phyloP scores from a whole-genome alignment of 495 filamentous ascomycete genomes.

The Penicillium subrubescens region DNA sequence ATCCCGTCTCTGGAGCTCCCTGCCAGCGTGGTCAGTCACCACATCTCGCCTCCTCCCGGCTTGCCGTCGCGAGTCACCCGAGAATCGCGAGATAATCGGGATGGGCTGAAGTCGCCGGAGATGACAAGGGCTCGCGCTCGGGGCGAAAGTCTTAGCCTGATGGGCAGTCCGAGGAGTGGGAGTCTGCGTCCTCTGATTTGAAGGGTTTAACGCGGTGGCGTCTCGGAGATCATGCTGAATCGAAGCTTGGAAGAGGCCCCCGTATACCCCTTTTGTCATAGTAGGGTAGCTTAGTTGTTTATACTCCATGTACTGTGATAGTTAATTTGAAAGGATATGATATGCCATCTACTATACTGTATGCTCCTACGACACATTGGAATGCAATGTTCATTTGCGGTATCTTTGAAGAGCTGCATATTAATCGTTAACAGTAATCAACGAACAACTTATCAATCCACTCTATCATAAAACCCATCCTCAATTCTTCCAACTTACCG shows the following conservation, averaged over 20 bases:
- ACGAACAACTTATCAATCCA: no score
- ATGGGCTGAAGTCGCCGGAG: slow-evolving; percentile 28
- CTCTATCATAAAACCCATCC: no score
- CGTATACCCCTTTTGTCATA: background rate
- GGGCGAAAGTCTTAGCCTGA: slow-evolving; percentile 34
- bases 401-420: no score
- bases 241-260: background rate
- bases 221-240: background rate
- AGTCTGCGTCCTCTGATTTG: slow-evolving; percentile 36
- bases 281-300: background rate
- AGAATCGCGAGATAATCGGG: slow-evolving; percentile 23
- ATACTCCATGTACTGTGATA: background rate
- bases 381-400: background rate
- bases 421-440: no score
- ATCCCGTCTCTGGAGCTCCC: slow-evolving; percentile 54
- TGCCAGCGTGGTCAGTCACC: slow-evolving; percentile 46
- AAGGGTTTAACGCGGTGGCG: background rate
- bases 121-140: slow-evolving; percentile 27
- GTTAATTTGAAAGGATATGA: background rate
- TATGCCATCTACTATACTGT: background rate
- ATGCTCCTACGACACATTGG: background rate
- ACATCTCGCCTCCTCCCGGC: slow-evolving; percentile 41
- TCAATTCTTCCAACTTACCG: no score
- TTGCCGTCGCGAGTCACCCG: slow-evolving; percentile 28
- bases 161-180: slow-evolving; percentile 34